A percentile compares a stretch with the other conserved stretches of the same genome.
Evolutionary conservation across 768 basidiomycete species (phyloP).

Genomic region (Leccinellum luteum): DNA sequence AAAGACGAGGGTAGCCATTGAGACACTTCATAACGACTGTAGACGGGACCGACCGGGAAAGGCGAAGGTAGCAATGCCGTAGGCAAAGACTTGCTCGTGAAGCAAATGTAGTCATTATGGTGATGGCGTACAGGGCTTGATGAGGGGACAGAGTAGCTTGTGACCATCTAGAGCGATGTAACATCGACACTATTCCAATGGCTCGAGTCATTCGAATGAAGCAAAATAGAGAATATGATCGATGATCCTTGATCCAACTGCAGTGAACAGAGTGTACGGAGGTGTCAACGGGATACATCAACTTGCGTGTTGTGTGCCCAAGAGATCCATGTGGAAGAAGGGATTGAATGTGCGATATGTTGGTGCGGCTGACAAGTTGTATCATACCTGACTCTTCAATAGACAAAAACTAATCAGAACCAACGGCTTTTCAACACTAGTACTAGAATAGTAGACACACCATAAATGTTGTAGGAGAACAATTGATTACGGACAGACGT

Average conservation of each 20-base stretch:
- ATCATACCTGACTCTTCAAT: neutral
- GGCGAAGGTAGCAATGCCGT: neutral
- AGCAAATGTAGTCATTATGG: neutral
- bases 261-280: neutral
- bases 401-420: slow-evolving; percentile 1
- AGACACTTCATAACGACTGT: too few species aligned
- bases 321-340: neutral
- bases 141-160: neutral
- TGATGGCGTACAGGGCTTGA: neutral
- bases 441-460: slow-evolving; percentile 11
- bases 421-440: neutral
- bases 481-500: neutral
- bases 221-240: neutral
- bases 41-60: neutral
- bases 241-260: neutral
- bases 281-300: neutral
- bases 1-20: neutral
- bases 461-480: neutral
- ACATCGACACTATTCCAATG: neutral
- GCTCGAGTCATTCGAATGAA: neutral
- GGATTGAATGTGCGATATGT: neutral
- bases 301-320: neutral
- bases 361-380: neutral
- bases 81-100: neutral
- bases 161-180: neutral